Base-by-base conservation (phyloP, 805 yeast species). In the Phaffomyces opuntiae region DNA sequence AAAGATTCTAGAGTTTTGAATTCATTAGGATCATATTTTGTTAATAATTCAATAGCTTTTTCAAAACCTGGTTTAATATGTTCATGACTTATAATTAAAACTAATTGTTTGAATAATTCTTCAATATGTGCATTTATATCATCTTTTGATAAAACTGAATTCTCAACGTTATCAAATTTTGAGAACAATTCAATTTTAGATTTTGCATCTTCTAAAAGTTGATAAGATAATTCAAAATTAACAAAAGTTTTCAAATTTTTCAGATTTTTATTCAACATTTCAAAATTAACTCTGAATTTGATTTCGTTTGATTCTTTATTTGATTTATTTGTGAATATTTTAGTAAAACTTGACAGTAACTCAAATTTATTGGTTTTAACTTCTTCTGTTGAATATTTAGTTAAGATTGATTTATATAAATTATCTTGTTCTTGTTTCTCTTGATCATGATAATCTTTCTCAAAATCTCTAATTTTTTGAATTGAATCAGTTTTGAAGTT, bases 31-130 rank as follows among this genome's bases (percentile, higher is more conserved):
- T 84, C 81, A 56, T 89, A 91, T 34, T 78, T 75, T 45, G 79
- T 74, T 47, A 91, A 67, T 44, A 89, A 76, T 1, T 65, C 68
- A 43, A 90, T 69, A 0, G 98, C 97, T 54, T 80, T 83, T 36
- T 80, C 81, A 61, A 93, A 93, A 0, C 97, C 98, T 0, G 80
- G 80, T 50, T 76, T 75, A n/a, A 93, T 72, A 63, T 93, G 98
- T n/a, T 76, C 69, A 16, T 72, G 72, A 12, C 90, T 84, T 14
- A 91, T 67, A 7, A 77, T 67, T 2, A 74, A 75, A 8, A 91
- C 64, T 42, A 85, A 73, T 33, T 75, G 77, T 16, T 81, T 79
- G 58, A 88, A 91, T 1, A 89, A 70, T n/a, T 74, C 77, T 57
- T 81, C 79, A 47, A 78, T 65, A 9, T 77, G 78, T 6, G 37